These are phyloP conservation scores for Penicillium coprophilum DNA, from an alignment of 495 filamentous ascomycete genomes.

Conservation along the genomic window DNA sequence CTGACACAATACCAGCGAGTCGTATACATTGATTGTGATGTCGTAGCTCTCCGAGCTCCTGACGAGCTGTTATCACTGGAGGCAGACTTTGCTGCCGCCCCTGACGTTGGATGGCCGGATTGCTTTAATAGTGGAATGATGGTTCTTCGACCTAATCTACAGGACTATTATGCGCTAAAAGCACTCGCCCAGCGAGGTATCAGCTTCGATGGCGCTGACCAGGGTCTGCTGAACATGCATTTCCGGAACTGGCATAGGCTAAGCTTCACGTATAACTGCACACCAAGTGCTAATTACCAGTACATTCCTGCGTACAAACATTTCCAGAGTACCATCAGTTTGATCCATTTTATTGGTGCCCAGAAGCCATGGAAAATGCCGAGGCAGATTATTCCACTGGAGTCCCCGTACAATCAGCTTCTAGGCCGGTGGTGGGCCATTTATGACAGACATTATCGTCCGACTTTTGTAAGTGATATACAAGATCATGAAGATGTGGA, in stretches of 20 bases:
- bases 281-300: constrained; percentile 90
- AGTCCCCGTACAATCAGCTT: constrained; percentile 77
- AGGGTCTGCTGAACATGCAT: constrained; percentile 93
- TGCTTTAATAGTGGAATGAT: constrained; percentile 97
- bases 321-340: constrained; percentile 80
- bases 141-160: constrained; percentile 81
- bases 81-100: constrained; percentile 80
- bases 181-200: constrained; percentile 81
- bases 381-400: constrained; percentile 54
- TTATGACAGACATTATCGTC: constrained; percentile 79
- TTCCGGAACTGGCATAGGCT: constrained; percentile 85
- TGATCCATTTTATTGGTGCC: constrained; percentile 90
- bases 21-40: constrained; percentile 89
- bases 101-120: constrained; percentile 98
- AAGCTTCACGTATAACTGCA: constrained; percentile 96
- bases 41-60: constrained; percentile 80
- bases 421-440: constrained; percentile 85
- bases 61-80: constrained; percentile 87
- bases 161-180: constrained; percentile 80
- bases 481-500: not conserved
- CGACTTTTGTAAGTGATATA: constrained; percentile 28
- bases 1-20: constrained; percentile 86
- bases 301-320: constrained; percentile 93
- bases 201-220: constrained; percentile 97
- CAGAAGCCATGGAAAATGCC: constrained; percentile 86